Conservation (phyloP, 441 rosid species). For the Erysimum cheiri region DNA sequence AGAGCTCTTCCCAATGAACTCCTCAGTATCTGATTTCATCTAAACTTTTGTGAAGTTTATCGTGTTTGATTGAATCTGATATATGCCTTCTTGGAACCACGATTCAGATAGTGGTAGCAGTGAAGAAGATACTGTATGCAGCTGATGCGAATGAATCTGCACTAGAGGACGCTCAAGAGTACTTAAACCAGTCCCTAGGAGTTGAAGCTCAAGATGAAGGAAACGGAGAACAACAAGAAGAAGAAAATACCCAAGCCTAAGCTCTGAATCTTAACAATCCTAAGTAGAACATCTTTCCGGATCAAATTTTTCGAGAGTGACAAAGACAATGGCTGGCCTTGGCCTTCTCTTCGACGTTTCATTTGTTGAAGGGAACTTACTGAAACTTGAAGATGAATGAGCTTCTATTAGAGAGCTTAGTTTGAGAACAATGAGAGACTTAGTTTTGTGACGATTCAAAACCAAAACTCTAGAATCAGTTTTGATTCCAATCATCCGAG, state of each 20-base stretch:
- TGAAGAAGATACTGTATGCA: slow-evolving; percentile 89
- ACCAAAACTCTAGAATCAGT: too few species aligned
- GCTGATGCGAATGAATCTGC: slow-evolving; percentile 82
- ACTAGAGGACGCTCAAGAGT: slow-evolving; percentile 84
- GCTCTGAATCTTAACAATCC: slow-evolving; percentile 31
- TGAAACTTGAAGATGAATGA: slow-evolving; percentile 40
- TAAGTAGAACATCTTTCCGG: slow-evolving; percentile 21
- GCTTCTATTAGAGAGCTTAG: slow-evolving; percentile 30
- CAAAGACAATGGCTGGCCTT: slow-evolving; percentile 17
- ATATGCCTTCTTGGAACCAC: slow-evolving; percentile 11
- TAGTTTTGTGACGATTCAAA: not conserved
- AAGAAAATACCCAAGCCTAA: slow-evolving; percentile 32
- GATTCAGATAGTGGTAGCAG: slow-evolving; percentile 73
- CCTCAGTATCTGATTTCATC: too few species aligned
- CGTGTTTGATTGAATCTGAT: slow-evolving; percentile 22
- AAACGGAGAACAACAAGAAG: slow-evolving; percentile 29
- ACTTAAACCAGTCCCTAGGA: slow-evolving; percentile 50
- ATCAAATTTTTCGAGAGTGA: slow-evolving; percentile 1
- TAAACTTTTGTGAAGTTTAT: slow-evolving; percentile 9
- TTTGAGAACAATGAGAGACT: slow-evolving; percentile 19
- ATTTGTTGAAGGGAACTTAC: slow-evolving; percentile 17
- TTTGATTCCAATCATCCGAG: too few species aligned
- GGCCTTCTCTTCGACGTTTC: slow-evolving; percentile 36
- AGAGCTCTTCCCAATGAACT: not conserved
- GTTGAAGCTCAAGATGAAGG: slow-evolving; percentile 47